phyloP scores from a whole-genome alignment of 495 filamentous ascomycete genomes.

The Hypoxylon fuscum region DNA sequence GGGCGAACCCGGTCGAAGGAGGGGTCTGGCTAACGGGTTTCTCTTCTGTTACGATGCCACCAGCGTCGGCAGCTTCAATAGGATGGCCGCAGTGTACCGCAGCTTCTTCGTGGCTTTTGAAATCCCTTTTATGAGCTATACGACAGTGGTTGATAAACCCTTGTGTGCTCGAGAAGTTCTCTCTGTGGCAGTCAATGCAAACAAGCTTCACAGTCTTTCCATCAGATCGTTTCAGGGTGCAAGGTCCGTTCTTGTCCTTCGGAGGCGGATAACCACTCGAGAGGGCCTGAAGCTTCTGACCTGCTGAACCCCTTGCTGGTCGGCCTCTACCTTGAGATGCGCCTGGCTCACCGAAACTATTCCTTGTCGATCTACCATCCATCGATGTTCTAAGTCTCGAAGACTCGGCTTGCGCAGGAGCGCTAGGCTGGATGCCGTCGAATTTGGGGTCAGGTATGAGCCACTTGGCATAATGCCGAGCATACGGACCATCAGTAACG shows the following conservation, averaged over 20 bases:
- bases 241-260: conserved; percentile 70
- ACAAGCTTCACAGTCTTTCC: conserved; percentile 76
- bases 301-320: conserved; percentile 64
- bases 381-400: conserved; percentile 53
- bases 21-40: conserved; percentile 44
- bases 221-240: conserved; percentile 61
- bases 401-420: conserved; percentile 42
- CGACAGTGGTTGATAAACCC: conserved; percentile 99
- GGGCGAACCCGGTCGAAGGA: conserved; percentile 65
- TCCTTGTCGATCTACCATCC: conserved; percentile 78
- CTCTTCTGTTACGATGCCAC: conserved; percentile 63
- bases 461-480: conserved; percentile 94
- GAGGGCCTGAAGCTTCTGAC: conserved; percentile 74
- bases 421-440: conserved; percentile 67
- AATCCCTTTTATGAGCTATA: conserved; percentile 90
- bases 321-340: conserved; percentile 65
- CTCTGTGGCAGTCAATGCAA: conserved; percentile 86
- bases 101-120: conserved; percentile 92
- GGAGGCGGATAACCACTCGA: conserved; percentile 74
- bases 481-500: conserved; percentile 89
- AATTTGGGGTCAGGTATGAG: conserved; percentile 88
- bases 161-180: conserved; percentile 93
- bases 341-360: conserved; percentile 68
- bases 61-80: conserved; percentile 73
- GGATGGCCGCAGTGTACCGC: conserved; percentile 87